A percentile compares a stretch with the other conserved stretches of the same genome.
Conservation (phyloP, 2,329 filamentous ascomycete species). For the Fusarium sp. region DNA sequence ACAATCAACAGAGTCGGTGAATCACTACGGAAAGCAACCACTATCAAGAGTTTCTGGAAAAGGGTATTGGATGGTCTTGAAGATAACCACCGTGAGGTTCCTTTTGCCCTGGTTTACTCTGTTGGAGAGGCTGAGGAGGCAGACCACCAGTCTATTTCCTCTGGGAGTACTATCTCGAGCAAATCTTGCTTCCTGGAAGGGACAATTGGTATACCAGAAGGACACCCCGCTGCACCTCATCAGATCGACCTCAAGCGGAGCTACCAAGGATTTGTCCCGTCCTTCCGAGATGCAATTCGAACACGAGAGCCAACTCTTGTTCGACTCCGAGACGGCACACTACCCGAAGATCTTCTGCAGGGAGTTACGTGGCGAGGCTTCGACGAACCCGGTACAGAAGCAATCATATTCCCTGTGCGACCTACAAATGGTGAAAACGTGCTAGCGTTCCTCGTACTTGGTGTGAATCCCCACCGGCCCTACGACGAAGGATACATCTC, state of each 20-base stretch:
- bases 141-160: constrained; percentile 52
- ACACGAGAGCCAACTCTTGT: constrained; percentile 55
- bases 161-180: constrained; percentile 54
- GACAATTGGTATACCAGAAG: constrained; percentile 52
- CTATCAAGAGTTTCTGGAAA: constrained; percentile 54
- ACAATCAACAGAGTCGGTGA: constrained; percentile 54
- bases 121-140: constrained; percentile 56
- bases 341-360: constrained; percentile 69
- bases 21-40: constrained; percentile 50
- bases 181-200: constrained; percentile 55
- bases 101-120: constrained; percentile 58
- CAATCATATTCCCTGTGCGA: constrained; percentile 76
- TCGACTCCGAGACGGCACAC: constrained; percentile 60
- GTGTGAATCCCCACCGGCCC: constrained; percentile 75
- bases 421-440: constrained; percentile 73
- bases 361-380: constrained; percentile 72
- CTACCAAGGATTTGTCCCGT: constrained; percentile 53
- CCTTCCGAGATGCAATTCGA: constrained; percentile 56
- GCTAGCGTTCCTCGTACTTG: constrained; percentile 75
- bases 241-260: constrained; percentile 55
- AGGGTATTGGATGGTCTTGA: constrained; percentile 51
- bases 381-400: constrained; percentile 69
- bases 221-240: constrained; percentile 51
- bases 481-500: constrained; percentile 77
- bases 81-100: constrained; percentile 55